Base-by-base conservation (phyloP, 2,329 filamentous ascomycete genomes). In the Alternaria longipes region DNA sequence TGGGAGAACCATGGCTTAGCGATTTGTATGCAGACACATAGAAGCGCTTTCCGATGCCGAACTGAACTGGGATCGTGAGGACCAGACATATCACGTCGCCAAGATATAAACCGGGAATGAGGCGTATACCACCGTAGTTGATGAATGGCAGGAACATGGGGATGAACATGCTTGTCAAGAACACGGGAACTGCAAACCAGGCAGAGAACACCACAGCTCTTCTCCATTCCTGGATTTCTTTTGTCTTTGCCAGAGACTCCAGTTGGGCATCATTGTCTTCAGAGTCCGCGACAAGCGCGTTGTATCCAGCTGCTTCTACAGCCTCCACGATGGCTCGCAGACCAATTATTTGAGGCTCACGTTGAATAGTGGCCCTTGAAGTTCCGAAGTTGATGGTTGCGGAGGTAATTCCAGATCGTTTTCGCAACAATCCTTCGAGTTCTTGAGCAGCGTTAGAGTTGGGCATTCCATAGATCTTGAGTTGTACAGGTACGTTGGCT, bases 241-340 rank as follows among this genome's bases (percentile, higher is more conserved):
- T 92, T 0, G 95, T 98, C 81, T 99, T 99, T 8, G 95, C 91
- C 3, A 99, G 85, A 1, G 95, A 98, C 78, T 98, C 93, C 2
- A 99, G 86, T 76, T 99, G 95, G 1, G 95, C 94, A 74, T 97
- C 97, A 78, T 97, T 98, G 80, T 99, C 95, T 71, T 98, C 93
- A 54, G 89, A 91, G 67, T 98, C 94, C 1, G 94, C 90, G 11
- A 98, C 87, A 3, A 99, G 83, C 1, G 94, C 95, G 75, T 97
- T 97, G 78, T 91, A 92, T 2, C 94, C 94, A 20, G 87, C 84
- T n/a, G 85, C 84, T 79, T 99, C 94, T 44, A 97, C 87, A 0
- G 87, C 82, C 71, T 94, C 92, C 8, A 97, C 94, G 34, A 98
- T 86, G 4, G 87, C 88, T 44, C 95, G 89, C 22, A 99, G 86